Evolutionary conservation across 768 basidiomycete genomes (phyloP).

Genomic region (Psilocybe subaeruginosa): DNA sequence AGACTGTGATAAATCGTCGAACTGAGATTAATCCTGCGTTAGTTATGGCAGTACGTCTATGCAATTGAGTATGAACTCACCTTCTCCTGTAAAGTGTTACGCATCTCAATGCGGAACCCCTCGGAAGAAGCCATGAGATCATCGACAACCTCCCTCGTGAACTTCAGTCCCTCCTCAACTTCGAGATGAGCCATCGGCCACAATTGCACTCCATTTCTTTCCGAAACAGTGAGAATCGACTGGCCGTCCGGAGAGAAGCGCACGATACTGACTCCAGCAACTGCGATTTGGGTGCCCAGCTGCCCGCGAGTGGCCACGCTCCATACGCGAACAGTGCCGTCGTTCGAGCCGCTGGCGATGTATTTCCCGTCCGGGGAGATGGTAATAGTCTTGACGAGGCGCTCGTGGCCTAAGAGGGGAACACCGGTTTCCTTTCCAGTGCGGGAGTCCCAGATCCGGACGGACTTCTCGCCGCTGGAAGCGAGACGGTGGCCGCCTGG

Average conservation of each 20-base stretch:
- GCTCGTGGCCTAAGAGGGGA: slow-evolving; percentile 17
- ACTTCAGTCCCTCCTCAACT: slow-evolving; percentile 13
- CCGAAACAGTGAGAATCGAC: neutral
- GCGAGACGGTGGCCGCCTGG: slow-evolving; percentile 4
- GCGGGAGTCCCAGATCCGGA: slow-evolving; percentile 9
- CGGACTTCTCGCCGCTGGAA: slow-evolving; percentile 2
- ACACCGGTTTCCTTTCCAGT: neutral
- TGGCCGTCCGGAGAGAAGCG: slow-evolving; percentile 10
- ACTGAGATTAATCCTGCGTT: neutral
- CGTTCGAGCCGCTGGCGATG: slow-evolving; percentile 11
- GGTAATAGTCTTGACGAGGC: slow-evolving; percentile 2
- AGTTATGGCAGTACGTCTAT: neutral
- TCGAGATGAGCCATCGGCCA: slow-evolving; percentile 13
- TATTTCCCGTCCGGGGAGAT: slow-evolving; percentile 14
- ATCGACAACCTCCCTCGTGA: neutral
- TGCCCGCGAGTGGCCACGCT: slow-evolving; percentile 7
- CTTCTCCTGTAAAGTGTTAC: neutral
- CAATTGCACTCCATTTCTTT: neutral
- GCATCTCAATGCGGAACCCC: neutral
- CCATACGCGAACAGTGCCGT: slow-evolving; percentile 12
- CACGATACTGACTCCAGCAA: neutral
- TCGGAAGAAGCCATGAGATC: slow-evolving; percentile 1
- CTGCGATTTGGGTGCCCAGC: slow-evolving; percentile 3
- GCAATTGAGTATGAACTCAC: neutral
- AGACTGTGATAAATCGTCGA: neutral